Conservation (phyloP, 2,329 filamentous ascomycete species). For the Hypoxylon sp. region DNA sequence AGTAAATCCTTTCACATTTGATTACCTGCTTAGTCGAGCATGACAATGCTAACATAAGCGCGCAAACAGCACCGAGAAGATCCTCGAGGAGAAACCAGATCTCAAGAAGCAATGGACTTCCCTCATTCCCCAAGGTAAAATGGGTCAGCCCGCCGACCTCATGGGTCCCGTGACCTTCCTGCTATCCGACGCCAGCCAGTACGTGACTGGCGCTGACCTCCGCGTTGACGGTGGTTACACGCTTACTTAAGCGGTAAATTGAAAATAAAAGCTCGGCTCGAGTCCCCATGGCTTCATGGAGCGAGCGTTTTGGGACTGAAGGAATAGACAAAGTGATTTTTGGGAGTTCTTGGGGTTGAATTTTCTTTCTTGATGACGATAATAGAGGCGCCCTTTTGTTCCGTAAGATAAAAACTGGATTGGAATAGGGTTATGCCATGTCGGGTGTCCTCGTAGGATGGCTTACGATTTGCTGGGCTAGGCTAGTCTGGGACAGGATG, state of each 20-base stretch:
- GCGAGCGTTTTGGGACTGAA: constrained; percentile 14
- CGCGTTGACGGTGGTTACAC: constrained; percentile 92
- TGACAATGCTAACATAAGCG: constrained; percentile 36
- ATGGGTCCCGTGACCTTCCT: constrained; percentile 94
- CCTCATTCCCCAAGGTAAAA: constrained; percentile 91
- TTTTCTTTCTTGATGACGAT: constrained; percentile 3
- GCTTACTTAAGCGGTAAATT: constrained; percentile 69
- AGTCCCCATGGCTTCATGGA: constrained; percentile 2
- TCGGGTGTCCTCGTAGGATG: constrained; percentile 27
- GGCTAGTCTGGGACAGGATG: constrained; percentile 10
- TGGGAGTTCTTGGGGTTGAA: constrained; percentile 30
- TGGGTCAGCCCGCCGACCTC: constrained; percentile 91
- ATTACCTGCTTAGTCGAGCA: constrained; percentile 3
- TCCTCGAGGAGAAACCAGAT: constrained; percentile 92
- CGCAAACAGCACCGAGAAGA: constrained; percentile 83
- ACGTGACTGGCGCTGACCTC: constrained; percentile 81
- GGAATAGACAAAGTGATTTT: constrained; percentile 25
- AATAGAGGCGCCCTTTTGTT: constrained; percentile 20
- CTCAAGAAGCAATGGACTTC: constrained; percentile 92
- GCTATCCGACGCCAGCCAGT: constrained; percentile 81
- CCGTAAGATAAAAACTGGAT: constrained; percentile 9
- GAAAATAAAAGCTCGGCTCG: not conserved
- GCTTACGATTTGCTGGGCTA: constrained; percentile 10
- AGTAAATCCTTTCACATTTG: constrained; percentile 58
- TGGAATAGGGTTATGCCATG: constrained; percentile 11